Conservation (phyloP, 2,329 filamentous ascomycete genomes). For the Coleophoma cylindrospora region DNA sequence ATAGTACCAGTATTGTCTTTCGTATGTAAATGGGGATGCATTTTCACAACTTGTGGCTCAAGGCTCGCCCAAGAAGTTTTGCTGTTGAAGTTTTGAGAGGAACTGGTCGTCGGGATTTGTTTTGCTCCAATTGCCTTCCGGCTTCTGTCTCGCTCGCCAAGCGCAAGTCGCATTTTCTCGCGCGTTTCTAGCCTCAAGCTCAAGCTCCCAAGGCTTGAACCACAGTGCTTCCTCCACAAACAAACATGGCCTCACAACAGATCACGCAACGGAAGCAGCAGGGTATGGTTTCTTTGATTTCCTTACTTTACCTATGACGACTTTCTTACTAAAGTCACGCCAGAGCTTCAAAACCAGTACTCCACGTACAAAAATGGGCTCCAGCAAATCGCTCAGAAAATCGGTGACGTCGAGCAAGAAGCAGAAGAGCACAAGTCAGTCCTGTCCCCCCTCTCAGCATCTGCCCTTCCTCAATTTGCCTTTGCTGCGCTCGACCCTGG, state of each 20-base stretch:
- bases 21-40: slow-evolving; percentile 98
- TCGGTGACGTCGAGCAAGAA: slow-evolving; percentile 96
- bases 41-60: slow-evolving; percentile 35
- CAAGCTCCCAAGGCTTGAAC: not conserved
- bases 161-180: slow-evolving; percentile 8
- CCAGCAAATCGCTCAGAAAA: slow-evolving; percentile 91
- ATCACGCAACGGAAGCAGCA: slow-evolving; percentile 28
- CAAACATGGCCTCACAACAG: slow-evolving; percentile 25
- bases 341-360: slow-evolving; percentile 78
- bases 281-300: slow-evolving; percentile 14
- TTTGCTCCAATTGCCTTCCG: not conserved
- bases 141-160: not conserved
- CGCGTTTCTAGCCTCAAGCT: slow-evolving; percentile 3
- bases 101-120: too few relatives aligned
- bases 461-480: slow-evolving; percentile 1
- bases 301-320: not conserved
- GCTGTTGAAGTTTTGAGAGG: slow-evolving; percentile 2
- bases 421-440: slow-evolving; percentile 95
- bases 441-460: slow-evolving; percentile 6
- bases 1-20: slow-evolving; percentile 77
- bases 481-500: slow-evolving; percentile 1
- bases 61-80: slow-evolving; percentile 2
- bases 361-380: slow-evolving; percentile 72
- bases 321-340: not conserved
- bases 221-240: slow-evolving; percentile 1